Evolutionary conservation across 805 yeast genomes (phyloP).

Genomic region (Tetrapisispora pingtungensis): DNA sequence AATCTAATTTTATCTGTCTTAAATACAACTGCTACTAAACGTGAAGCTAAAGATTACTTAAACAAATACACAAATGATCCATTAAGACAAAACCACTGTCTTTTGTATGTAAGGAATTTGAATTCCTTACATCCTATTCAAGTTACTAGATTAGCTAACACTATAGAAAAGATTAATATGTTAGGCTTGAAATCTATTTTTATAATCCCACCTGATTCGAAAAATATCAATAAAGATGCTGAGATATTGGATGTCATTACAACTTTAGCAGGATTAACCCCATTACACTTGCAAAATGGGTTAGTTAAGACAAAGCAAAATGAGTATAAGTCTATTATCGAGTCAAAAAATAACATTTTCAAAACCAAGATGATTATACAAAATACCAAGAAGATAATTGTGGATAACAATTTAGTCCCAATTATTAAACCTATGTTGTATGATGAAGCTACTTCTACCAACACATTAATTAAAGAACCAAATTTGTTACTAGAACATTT

Average conservation of each 20-base stretch:
- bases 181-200: constrained; percentile 67
- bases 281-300: constrained; percentile 21
- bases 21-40: constrained; percentile 82
- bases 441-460: constrained; percentile 41
- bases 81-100: constrained; percentile 15
- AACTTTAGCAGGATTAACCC: constrained; percentile 15
- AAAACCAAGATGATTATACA: no score
- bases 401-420: constrained; percentile 30
- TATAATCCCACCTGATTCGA: constrained; percentile 36
- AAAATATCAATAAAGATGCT: constrained; percentile 8
- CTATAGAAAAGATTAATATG: constrained; percentile 20
- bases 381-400: not conserved
- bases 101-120: constrained; percentile 22
- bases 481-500: constrained; percentile 28
- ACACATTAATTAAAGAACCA: constrained; percentile 32
- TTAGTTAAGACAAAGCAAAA: constrained; percentile 12
- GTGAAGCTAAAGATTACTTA: constrained; percentile 80
- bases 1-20: constrained; percentile 76
- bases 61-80: constrained; percentile 43
- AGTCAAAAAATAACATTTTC: constrained; percentile 3
- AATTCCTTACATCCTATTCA: constrained; percentile 5
- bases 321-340: constrained; percentile 11
- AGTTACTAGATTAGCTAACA: constrained; percentile 12
- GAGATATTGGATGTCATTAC: constrained; percentile 20
- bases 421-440: constrained; percentile 55